A percentile compares a stretch with the other conserved stretches of the same genome.
Evolutionary conservation across 352 stramenopile genomes (phyloP).

Genomic region (Phytophthora hibernalis): DNA sequence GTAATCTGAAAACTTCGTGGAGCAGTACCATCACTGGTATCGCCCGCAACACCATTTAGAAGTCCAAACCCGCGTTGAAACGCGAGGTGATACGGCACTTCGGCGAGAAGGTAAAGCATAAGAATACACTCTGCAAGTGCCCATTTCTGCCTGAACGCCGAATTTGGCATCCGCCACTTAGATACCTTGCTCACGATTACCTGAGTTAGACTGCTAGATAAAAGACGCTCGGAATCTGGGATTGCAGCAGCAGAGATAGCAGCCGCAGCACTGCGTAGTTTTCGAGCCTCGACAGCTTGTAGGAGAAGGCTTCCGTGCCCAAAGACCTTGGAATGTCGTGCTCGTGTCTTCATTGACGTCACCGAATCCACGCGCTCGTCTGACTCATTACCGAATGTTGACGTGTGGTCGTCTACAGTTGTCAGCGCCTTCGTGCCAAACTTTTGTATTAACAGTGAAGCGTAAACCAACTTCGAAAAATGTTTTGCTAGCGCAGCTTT

Average conservation of each 20-base stretch:
- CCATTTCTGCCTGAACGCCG: slow-evolving; percentile 42
- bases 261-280: slow-evolving; percentile 22
- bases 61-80: slow-evolving; percentile 59
- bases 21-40: slow-evolving; percentile 37
- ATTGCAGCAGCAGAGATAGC: slow-evolving; percentile 7
- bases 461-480: slow-evolving; percentile 64
- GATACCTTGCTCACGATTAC: slow-evolving; percentile 12
- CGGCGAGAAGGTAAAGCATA: slow-evolving; percentile 45
- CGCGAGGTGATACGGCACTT: slow-evolving; percentile 54
- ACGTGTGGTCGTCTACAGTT: background rate
- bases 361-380: slow-evolving; percentile 38
- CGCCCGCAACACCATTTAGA: slow-evolving; percentile 30
- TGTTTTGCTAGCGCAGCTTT: slow-evolving; percentile 57
- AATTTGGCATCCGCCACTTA: slow-evolving; percentile 39
- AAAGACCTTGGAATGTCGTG: slow-evolving; percentile 41
- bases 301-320: slow-evolving; percentile 43
- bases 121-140: slow-evolving; percentile 36
- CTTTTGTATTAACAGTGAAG: slow-evolving; percentile 47
- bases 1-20: slow-evolving; percentile 43
- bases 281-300: slow-evolving; percentile 34
- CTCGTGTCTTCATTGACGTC: slow-evolving; percentile 44
- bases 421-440: slow-evolving; percentile 24
- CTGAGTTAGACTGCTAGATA: slow-evolving; percentile 11
- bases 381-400: background rate
- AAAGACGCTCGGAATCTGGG: slow-evolving; percentile 2